Conservation (phyloP, 139 green algal species). For the Chlorella vulgaris region DNA sequence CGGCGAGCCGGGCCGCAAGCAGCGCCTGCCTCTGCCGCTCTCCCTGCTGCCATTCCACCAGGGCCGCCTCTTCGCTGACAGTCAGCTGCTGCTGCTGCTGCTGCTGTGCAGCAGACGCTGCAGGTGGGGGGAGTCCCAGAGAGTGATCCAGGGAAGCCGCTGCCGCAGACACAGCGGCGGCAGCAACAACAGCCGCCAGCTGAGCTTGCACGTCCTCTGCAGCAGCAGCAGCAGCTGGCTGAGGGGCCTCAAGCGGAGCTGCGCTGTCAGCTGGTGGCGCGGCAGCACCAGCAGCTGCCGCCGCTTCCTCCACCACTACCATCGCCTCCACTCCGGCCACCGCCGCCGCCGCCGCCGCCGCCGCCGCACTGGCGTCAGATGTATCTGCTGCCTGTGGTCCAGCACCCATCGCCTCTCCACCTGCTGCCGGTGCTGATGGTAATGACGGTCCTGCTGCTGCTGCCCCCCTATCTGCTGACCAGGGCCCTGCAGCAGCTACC, state of each 20-base stretch:
- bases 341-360: not conserved
- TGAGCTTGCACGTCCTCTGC: not conserved
- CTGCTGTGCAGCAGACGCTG: not conserved
- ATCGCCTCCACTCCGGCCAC: not conserved
- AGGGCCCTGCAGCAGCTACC: not conserved
- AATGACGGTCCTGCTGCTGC: not conserved
- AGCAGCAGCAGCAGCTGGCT: not conserved
- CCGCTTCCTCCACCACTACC: not conserved
- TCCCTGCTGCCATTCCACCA: not conserved
- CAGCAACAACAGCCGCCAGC: not conserved
- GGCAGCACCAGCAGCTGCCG: not conserved
- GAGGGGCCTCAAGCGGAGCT: too few relatives aligned
- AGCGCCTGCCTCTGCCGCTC: not conserved
- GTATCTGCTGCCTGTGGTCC: not conserved
- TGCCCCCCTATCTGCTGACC: not conserved
- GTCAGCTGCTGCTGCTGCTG: conserved; percentile 15
- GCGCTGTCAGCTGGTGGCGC: not conserved
- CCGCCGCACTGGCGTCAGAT: too few relatives aligned
- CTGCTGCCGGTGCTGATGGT: not conserved
- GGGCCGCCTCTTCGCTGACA: not conserved
- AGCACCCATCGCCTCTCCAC: conserved; percentile 3
- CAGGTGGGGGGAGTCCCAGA: too few relatives aligned
- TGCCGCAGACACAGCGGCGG: not conserved
- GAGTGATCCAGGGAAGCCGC: not conserved
- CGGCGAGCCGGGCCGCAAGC: conserved; percentile 11